Conservation (phyloP, 78 protist genomes). For the Anaeramoeba flamelloides region DNA sequence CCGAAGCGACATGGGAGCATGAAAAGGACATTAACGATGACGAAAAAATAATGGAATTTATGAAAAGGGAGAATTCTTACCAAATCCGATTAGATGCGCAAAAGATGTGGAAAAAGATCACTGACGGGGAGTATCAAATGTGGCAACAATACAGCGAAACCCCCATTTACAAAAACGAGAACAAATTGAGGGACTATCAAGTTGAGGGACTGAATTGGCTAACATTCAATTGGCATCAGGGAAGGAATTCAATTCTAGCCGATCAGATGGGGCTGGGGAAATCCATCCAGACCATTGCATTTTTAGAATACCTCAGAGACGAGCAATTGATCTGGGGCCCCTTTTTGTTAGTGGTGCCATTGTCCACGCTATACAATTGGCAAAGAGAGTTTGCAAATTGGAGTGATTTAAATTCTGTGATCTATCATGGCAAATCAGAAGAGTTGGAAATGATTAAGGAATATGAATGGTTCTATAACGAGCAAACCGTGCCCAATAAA, state of each 20-base stretch:
- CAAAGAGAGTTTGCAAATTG: constrained; percentile 23
- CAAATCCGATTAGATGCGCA: too few relatives aligned
- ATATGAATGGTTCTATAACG: not conserved
- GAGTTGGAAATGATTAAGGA: not conserved
- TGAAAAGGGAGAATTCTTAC: too few relatives aligned
- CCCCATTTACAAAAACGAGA: too few relatives aligned
- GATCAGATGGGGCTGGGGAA: constrained; percentile 47
- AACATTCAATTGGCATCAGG: not conserved
- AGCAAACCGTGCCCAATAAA: not conserved
- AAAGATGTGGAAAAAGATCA: too few relatives aligned
- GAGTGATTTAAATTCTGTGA: constrained; percentile 8
- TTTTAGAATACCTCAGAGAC: not conserved
- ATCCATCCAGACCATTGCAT: constrained; percentile 65
- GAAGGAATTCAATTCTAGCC: constrained; percentile 1
- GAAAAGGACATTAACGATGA: too few relatives aligned
- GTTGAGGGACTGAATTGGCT: constrained; percentile 1
- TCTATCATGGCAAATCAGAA: constrained; percentile 10
- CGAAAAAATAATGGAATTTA: too few relatives aligned
- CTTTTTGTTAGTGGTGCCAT: constrained; percentile 25
- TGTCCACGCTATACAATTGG: constrained; percentile 21
- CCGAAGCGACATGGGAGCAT: constrained; percentile 72
- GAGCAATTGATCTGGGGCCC: constrained; percentile 15
- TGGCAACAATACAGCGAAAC: too few relatives aligned
- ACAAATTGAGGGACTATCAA: not conserved
- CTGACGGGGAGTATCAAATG: too few relatives aligned